Evolutionary conservation across 352 stramenopile species (phyloP), one percentile per base, ranked within the genome.

Genomic region (Aphanomyces euteiches): DNA sequence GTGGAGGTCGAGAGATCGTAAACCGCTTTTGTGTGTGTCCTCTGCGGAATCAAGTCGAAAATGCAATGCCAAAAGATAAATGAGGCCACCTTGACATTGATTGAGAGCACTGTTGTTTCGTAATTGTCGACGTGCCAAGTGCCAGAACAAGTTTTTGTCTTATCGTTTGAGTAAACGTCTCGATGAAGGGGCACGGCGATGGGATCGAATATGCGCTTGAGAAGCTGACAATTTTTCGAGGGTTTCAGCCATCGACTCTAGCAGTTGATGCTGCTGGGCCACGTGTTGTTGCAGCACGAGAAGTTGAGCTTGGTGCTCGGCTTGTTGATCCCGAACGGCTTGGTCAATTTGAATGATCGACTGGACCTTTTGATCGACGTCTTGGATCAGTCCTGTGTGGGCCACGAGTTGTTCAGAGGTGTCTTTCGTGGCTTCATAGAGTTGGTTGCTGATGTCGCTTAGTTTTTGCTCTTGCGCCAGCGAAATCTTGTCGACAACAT

Each of bases 231-330:
- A 50, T n/a, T 50, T 58, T 58, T 19, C 50, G 8, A 58, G 15
- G 17, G 50, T 36, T 36, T 58, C 50, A 12, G 50, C 50, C 50
- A 58, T 58, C 15, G 50, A 19, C 17, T 58, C 50, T 0, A 58
- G 50, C 15, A 58, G 17, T 3, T 19, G 7, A 10, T 58, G 50
- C 17, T 58, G 50, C 50, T 58, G 50, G 15, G 50, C 7, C 8
- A 58, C 50, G 7, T 58, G 50, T 58, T 58, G 50, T 36, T 58
- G 50, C 50, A 58, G 17, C 50, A 8, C 8, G 8, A 58, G 50
- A 17, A 58, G 21, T 36, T 58, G 50, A 10, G 50, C 50, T 36
- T 58, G 50, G 15, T 19, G 15, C 36, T 58, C 50, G 17, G 15
- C 17, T 58, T 58, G 50, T 7, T 19, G 7, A 21, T 58, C 50